A percentile compares a stretch with the other conserved stretches of the same genome.
phyloP scores from a whole-genome alignment of 345 rosid genomes.

The Salix arbutifolia region DNA sequence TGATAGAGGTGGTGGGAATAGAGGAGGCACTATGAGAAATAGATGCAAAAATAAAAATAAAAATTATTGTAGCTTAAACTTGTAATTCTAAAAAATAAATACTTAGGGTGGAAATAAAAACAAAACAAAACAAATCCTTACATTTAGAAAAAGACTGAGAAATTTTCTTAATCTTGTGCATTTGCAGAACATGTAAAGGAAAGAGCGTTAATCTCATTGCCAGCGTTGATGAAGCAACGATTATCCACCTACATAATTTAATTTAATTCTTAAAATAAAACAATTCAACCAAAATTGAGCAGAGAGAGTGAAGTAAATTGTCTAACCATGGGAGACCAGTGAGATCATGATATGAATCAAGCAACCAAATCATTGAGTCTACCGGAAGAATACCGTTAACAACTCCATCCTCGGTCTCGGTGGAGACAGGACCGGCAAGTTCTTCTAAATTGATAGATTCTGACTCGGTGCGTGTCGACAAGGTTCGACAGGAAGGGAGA shows the following conservation, averaged over 20 bases:
- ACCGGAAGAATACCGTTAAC: conserved; percentile 34
- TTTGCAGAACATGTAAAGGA: conserved; percentile 67
- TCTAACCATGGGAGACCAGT: conserved; percentile 81
- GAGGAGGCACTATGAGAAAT: conserved; percentile 66
- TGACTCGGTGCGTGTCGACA: conserved; percentile 17
- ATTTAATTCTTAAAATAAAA: no score
- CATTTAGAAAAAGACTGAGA: conserved; percentile 61
- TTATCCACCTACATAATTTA: conserved; percentile 60
- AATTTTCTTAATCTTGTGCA: conserved; percentile 50
- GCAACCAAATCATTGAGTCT: conserved; percentile 47
- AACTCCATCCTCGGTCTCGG: conserved; percentile 10
- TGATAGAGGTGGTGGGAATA: conserved; percentile 74
- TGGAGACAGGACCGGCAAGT: no score
- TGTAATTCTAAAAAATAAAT: no score
- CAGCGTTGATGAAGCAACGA: conserved; percentile 68
- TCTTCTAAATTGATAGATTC: conserved; percentile 13
- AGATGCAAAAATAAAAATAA: not conserved
- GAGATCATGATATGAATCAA: conserved; percentile 67
- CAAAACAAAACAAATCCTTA: conserved; percentile 15
- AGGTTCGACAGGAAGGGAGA: conserved; percentile 28
- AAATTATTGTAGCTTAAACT: not conserved
- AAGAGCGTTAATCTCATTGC: conserved; percentile 60
- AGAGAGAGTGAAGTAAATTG: not conserved
- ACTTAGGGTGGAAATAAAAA: not conserved
- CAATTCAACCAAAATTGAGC: no score